Base-by-base conservation (phyloP, 176 grass and related monocot genomes). In the Aegilops tauschii region DNA sequence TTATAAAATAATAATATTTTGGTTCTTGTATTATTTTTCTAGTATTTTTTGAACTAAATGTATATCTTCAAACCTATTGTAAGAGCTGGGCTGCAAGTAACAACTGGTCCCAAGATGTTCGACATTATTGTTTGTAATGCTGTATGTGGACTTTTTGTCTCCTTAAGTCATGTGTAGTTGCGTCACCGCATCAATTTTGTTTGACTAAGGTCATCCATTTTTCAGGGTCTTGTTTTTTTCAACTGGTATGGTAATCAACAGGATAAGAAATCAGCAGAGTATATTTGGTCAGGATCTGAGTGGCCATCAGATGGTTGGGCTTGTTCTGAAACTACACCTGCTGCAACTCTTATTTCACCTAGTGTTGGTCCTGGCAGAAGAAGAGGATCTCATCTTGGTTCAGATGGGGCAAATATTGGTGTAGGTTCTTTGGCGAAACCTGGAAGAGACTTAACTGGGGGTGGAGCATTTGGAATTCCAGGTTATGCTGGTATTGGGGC, bases 391-490 rank as follows among this genome's bases (percentile, higher is more conserved):
- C 93, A 88, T 66, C 82, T 91, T 79, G 88, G 92, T 58, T 92
- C 93, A 82, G 82, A 80, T 85, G 91, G 92, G 76, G 70, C 75
- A 12, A 88, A 86, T 86, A 86, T 86, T 65, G 86, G 90, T 69
- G 81, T 91, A 73, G 71, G 89, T 75, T 87, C 91, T 36, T 95
- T 91, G 85, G 91, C 89, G 86, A 95, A 86, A 88, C 93, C 95
- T 80, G 89, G 91, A 87, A 95, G 80, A 91, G 95, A 95, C 69
- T 68, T 95, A 75, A 98, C 93, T 23, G 96, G 96, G 65, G 96
- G 96, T 70, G 91, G 96, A 78, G 93, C 93, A 76, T 98, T 98
- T 92, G 96, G 96, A 77, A 91, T 98, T 86, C 96, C 96, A 89
- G 96, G 96, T 83, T 98, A 98, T 79, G 92, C 96, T 89, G 96